These are phyloP conservation scores for Entonaema liquescens DNA, from an alignment of 495 filamentous ascomycete genomes.

Conservation along the genomic window DNA sequence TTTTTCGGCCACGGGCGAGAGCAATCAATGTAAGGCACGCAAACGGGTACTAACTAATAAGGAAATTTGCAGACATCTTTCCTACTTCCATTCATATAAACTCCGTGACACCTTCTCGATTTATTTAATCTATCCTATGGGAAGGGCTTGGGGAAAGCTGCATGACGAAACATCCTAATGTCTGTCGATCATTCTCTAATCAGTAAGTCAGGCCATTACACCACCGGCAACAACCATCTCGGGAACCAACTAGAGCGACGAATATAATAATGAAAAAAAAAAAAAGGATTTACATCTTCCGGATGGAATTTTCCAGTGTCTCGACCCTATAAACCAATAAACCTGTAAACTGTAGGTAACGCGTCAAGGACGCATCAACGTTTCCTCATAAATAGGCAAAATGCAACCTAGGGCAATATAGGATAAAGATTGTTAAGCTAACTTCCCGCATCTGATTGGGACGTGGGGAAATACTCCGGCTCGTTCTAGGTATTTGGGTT, in stretches of 20 bases:
- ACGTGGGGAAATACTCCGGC: slow-evolving; percentile 19
- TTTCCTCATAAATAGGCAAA: slow-evolving; percentile 38
- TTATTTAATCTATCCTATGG: neutral
- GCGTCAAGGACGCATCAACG: slow-evolving; percentile 21
- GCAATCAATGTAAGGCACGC: slow-evolving; percentile 38
- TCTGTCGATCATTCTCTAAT: slow-evolving; percentile 21
- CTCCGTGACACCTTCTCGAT: slow-evolving; percentile 38
- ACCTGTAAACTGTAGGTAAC: slow-evolving; percentile 1
- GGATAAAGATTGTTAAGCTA: slow-evolving; percentile 33
- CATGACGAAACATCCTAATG: slow-evolving; percentile 3
- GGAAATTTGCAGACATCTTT: slow-evolving; percentile 21
- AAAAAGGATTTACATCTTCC: slow-evolving; percentile 12
- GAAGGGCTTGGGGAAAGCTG: slow-evolving; percentile 24
- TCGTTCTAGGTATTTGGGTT: slow-evolving; percentile 23
- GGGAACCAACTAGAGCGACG: slow-evolving; percentile 13
- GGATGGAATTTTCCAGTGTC: neutral
- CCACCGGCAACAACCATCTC: slow-evolving; percentile 7
- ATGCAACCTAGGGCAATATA: slow-evolving; percentile 38
- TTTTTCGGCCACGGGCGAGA: neutral
- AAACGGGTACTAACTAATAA: slow-evolving; percentile 22
- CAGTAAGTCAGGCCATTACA: slow-evolving; percentile 25
- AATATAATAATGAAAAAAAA: slow-evolving; percentile 1
- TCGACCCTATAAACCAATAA: neutral
- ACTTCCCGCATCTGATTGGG: slow-evolving; percentile 30
- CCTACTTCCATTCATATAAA: slow-evolving; percentile 19